Conservation (phyloP, 306 rosid species). For the Vigna reflexopilosa region DNA sequence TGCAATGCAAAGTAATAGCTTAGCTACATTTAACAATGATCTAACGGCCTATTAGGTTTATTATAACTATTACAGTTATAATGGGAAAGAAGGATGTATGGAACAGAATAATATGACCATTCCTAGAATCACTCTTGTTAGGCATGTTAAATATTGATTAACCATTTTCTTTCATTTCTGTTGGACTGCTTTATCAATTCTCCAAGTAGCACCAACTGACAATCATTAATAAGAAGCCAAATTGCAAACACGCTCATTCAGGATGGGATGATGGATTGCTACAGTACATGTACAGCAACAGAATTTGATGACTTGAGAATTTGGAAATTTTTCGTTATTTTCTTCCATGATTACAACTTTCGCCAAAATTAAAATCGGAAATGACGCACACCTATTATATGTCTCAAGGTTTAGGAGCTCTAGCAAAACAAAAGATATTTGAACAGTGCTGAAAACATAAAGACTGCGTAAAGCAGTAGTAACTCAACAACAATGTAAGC, state of each 20-base stretch:
- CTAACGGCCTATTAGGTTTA: conserved; percentile 25
- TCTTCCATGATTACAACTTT: conserved; percentile 20
- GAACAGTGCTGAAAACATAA: conserved; percentile 9
- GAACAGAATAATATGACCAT: conserved; percentile 27
- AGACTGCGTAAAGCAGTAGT: neutral
- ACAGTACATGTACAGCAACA: conserved; percentile 14
- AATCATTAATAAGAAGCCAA: conserved; percentile 20
- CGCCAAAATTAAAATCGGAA: neutral
- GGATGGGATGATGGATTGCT: neutral
- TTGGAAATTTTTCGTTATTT: conserved; percentile 14
- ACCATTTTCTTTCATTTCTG: conserved; percentile 18
- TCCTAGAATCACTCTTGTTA: neutral
- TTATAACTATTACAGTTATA: conserved; percentile 24
- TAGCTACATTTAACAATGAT: conserved; percentile 28
- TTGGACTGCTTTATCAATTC: neutral
- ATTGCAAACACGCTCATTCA: conserved; percentile 7
- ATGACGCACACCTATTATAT: neutral
- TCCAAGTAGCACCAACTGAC: conserved; percentile 29
- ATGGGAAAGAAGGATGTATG: neutral
- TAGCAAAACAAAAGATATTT: neutral
- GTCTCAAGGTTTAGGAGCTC: conserved; percentile 31
- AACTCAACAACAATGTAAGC: neutral
- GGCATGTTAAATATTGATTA: conserved; percentile 25
- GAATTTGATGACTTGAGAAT: conserved; percentile 5
- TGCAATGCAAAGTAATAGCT: conserved; percentile 48